Percentiles rank a stretch among this genome's conserved stretches.
Conservation (phyloP, 2,329 filamentous ascomycete genomes). For the Colletotrichum musicola region DNA sequence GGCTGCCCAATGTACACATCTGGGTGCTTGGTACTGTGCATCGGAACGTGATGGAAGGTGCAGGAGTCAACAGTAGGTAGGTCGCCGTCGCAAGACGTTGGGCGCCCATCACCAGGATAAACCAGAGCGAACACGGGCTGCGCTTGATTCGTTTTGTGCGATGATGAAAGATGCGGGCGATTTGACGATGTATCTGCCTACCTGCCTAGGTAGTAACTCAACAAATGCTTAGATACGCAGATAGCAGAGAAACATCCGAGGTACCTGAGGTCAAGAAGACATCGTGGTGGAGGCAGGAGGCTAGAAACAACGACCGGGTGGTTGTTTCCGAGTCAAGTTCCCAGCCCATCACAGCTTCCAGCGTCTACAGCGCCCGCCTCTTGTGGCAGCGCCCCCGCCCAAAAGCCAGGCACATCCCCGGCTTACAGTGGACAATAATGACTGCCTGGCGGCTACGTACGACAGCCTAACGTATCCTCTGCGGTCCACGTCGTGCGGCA, state of each 20-base stretch:
- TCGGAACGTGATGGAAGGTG: constrained; percentile 1
- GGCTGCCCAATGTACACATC: constrained; percentile 13
- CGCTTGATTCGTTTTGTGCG: too few relatives aligned
- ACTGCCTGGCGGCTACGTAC: constrained; percentile 36
- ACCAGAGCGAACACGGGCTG: neutral
- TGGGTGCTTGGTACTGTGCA: neutral
- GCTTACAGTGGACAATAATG: constrained; percentile 4
- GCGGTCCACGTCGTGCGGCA: constrained; percentile 30
- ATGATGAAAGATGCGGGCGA: too few relatives aligned
- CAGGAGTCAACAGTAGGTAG: constrained; percentile 8
- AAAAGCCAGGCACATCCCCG: constrained; percentile 29
- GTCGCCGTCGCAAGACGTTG: neutral
- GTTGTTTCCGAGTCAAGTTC: constrained; percentile 12
- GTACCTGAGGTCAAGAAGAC: neutral
- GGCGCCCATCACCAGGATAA: neutral
- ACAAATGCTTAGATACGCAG: neutral
- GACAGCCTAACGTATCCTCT: constrained; percentile 23
- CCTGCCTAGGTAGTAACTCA: too few relatives aligned
- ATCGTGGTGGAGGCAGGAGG: neutral
- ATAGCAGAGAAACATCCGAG: neutral
- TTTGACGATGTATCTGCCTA: too few relatives aligned
- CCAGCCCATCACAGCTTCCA: constrained; percentile 2
- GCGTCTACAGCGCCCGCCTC: neutral
- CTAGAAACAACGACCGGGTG: neutral
- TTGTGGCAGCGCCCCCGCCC: constrained; percentile 6